These are phyloP conservation scores for Sporobolomyces roseus DNA, from an alignment of 768 basidiomycete genomes.

Conservation along the genomic window DNA sequence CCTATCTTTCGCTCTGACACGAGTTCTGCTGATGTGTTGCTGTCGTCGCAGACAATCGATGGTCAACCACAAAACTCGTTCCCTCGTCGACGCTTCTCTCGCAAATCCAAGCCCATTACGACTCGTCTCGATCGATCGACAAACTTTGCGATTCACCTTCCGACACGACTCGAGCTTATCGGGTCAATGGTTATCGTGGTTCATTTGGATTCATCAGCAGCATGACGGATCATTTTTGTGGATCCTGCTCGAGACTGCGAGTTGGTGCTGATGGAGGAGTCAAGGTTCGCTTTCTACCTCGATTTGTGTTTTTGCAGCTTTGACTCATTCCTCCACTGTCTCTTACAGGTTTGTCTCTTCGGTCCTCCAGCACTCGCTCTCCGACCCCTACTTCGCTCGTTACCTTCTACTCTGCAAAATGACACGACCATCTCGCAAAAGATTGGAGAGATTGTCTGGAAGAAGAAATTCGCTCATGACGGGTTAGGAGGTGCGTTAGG, in stretches of 20 bases:
- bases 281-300: too few species aligned
- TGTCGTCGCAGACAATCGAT: slow-evolving; percentile 87
- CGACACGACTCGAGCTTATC: slow-evolving; percentile 77
- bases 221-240: slow-evolving; percentile 91
- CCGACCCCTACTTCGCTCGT: slow-evolving; percentile 63
- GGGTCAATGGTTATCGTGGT: slow-evolving; percentile 66
- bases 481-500: slow-evolving; percentile 43
- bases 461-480: slow-evolving; percentile 45
- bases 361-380: slow-evolving; percentile 79
- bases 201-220: slow-evolving; percentile 80
- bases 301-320: slow-evolving; percentile 41
- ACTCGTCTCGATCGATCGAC: slow-evolving; percentile 51
- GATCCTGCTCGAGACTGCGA: slow-evolving; percentile 74
- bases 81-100: slow-evolving; percentile 65
- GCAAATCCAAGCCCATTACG: slow-evolving; percentile 50
- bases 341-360: slow-evolving; percentile 72
- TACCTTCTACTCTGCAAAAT: slow-evolving; percentile 44
- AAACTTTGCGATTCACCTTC: slow-evolving; percentile 63
- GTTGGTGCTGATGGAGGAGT: slow-evolving; percentile 88
- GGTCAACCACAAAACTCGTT: slow-evolving; percentile 77
- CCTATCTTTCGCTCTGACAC: too few species aligned
- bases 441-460: slow-evolving; percentile 20
- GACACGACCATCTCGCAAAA: slow-evolving; percentile 56
- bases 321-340: background rate
- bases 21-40: too few species aligned